Conservation (phyloP, 75 land plant species). For the Selaginella tamariscina region DNA sequence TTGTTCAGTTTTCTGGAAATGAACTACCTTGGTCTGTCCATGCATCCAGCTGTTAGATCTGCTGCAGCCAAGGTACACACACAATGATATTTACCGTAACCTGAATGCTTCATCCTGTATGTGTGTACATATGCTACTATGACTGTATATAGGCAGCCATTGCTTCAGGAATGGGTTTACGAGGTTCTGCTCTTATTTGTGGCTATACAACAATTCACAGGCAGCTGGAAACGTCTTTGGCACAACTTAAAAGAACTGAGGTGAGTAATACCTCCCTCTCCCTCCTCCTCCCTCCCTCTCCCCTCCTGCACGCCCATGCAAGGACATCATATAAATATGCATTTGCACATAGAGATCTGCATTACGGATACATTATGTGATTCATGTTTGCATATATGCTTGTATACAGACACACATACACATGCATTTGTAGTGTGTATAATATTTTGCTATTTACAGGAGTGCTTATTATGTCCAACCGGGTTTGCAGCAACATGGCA, state of each 20-base stretch:
- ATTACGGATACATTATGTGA: no score
- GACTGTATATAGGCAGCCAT: constrained; percentile 51
- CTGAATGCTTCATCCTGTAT: not conserved
- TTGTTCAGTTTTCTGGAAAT: constrained; percentile 86
- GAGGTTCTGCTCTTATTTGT: constrained; percentile 90
- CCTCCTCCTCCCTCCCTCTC: not conserved
- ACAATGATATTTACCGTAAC: no score
- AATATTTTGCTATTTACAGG: constrained; percentile 34
- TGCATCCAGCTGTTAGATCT: constrained; percentile 65
- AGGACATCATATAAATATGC: no score
- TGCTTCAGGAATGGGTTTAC: constrained; percentile 92
- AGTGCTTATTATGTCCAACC: constrained; percentile 90
- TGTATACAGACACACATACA: no score
- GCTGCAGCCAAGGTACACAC: constrained; percentile 65
- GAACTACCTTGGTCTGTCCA: constrained; percentile 86
- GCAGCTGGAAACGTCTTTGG: constrained; percentile 60
- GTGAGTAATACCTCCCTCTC: constrained; percentile 21
- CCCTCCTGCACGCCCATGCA: not conserved
- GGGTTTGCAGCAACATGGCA: constrained; percentile 95
- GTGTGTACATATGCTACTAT: not conserved
- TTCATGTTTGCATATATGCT: no score
- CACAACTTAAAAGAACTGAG: constrained; percentile 90
- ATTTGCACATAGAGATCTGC: no score
- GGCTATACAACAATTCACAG: constrained; percentile 82
- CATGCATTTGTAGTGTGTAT: no score